phyloP scores from a whole-genome alignment of 495 filamentous ascomycete species.

The Talaromyces wortmannii region DNA sequence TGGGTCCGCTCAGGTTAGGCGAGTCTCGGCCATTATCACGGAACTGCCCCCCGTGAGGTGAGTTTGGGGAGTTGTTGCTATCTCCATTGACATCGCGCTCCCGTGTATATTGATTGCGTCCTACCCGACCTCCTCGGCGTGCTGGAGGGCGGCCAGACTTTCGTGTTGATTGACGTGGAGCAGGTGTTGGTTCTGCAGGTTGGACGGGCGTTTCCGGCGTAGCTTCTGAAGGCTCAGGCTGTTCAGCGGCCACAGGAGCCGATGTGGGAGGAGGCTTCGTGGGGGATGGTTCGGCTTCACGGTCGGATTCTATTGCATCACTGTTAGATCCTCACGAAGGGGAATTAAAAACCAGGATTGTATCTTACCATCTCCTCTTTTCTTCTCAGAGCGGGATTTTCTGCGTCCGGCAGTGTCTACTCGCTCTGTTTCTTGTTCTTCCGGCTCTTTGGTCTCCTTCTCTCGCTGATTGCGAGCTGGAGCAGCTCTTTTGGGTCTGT shows the following conservation, averaged over 20 bases:
- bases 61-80: slow-evolving; percentile 30
- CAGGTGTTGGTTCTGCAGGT: slow-evolving; percentile 26
- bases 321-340: neutral
- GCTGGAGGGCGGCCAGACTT: slow-evolving; percentile 63
- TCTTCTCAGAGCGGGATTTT: slow-evolving; percentile 66
- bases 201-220: slow-evolving; percentile 49
- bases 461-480: slow-evolving; percentile 62
- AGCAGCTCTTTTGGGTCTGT: slow-evolving; percentile 59
- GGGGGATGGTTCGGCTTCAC: slow-evolving; percentile 27
- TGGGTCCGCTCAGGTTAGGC: slow-evolving; percentile 24
- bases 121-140: slow-evolving; percentile 57
- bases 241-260: slow-evolving; percentile 8
- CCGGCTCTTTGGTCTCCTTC: slow-evolving; percentile 62
- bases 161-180: slow-evolving; percentile 44
- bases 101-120: slow-evolving; percentile 81
- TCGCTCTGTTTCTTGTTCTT: slow-evolving; percentile 53
- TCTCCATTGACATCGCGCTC: slow-evolving; percentile 60
- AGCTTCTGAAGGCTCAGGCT: slow-evolving; percentile 36
- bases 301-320: slow-evolving; percentile 25
- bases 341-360: neutral
- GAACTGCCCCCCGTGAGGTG: slow-evolving; percentile 60
- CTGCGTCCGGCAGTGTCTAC: slow-evolving; percentile 65
- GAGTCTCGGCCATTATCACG: slow-evolving; percentile 48
- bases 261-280: slow-evolving; percentile 26
- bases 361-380: slow-evolving; percentile 67